A percentile compares a stretch with the other conserved stretches of the same genome.
These are phyloP conservation scores for Phytophthora uliginosa DNA, from an alignment of 352 stramenopile genomes.

Conservation along the genomic window DNA sequence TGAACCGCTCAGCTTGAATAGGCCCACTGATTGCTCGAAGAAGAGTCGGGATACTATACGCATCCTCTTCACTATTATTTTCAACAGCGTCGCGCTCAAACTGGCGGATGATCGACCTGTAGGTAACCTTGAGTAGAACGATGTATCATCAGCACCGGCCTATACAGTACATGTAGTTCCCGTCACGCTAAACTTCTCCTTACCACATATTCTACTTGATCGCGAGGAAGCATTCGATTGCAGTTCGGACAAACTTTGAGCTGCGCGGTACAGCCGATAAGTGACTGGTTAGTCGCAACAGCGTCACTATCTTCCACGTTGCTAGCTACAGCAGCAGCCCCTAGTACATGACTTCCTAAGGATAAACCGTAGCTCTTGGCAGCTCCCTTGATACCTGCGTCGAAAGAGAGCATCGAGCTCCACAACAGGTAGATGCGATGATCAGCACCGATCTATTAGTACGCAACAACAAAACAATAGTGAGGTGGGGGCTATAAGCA, in stretches of 20 bases:
- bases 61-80: constrained; percentile 23
- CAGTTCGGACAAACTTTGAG: constrained; percentile 57
- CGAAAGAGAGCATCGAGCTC: constrained; percentile 77
- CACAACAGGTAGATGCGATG: constrained; percentile 79
- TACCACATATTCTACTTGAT: constrained; percentile 61
- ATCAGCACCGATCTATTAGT: constrained; percentile 59
- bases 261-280: constrained; percentile 41
- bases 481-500: constrained; percentile 5
- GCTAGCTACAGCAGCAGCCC: constrained; percentile 3
- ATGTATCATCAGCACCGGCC: not conserved
- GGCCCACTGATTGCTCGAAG: constrained; percentile 45
- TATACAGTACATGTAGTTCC: not conserved
- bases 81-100: constrained; percentile 30
- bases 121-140: constrained; percentile 37
- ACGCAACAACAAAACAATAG: not conserved
- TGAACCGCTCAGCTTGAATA: constrained; percentile 47
- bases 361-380: constrained; percentile 58
- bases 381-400: constrained; percentile 47
- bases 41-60: constrained; percentile 33
- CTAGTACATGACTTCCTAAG: constrained; percentile 28
- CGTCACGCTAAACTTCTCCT: not conserved
- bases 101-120: constrained; percentile 55
- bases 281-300: constrained; percentile 15
- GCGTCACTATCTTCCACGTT: constrained; percentile 7
- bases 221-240: constrained; percentile 43